Base-by-base conservation (phyloP, 805 yeast species). In the Kodamaea jinghongensis region DNA sequence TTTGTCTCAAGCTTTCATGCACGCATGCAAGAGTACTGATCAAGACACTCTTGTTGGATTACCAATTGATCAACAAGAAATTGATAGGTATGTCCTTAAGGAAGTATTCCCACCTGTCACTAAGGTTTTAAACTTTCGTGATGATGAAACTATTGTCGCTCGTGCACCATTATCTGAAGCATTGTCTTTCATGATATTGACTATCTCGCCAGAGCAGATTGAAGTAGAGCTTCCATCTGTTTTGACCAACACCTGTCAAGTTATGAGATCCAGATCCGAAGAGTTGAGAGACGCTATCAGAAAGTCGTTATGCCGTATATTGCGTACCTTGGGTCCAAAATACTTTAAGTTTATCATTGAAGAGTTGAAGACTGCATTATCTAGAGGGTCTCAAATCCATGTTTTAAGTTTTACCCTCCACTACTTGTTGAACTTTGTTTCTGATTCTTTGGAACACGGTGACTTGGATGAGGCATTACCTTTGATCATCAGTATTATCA, bases 361-460 rank as follows among this genome's bases (percentile, higher is more conserved):
- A 42, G 98, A 93, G 56, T 71, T 93, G 52, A 80, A 76, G 47
- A 63, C 83, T 13, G 95, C 97, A 0, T 69, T 91, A 39, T 74
- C 83, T 4, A 73, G 95, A 55, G 99, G 99, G 17, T 86, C 96
- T 10, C 98, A 93, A 57, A 77, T 89, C 38, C 99, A 93, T 62
- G 88, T 93, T 43, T 75, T 93, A 51, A 88, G 96, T 54, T 93
- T 70, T 63, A 86, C 97, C 1, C 77, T 87, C 4, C 96, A 93
- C 60, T 70, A 80, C 35, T 63, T 91, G 28, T 61, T 93, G 38
- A 75, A 76, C 1, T 71, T 78, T 6, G 63, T 86, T 48, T 58
- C 65, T 4, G 68, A 61, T 4, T 44, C 49, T 4, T 60, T 86
- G 31, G 43, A 54, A 0, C 84, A 77, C 47, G 95, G 96, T 6